Conservation (phyloP, 495 filamentous ascomycete genomes). For the Pyrenula massariospora region DNA sequence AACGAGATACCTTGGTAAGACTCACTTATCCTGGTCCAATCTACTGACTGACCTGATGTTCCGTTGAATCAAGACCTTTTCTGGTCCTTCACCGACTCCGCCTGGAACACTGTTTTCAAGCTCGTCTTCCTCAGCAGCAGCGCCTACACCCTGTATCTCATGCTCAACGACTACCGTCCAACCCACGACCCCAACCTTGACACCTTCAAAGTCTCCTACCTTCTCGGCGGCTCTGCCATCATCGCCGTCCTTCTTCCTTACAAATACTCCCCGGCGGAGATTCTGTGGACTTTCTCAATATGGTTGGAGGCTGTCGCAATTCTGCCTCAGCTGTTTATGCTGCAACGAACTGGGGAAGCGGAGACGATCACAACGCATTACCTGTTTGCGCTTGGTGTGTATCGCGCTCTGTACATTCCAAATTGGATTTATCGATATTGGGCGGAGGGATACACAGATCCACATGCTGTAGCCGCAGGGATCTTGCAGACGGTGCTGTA, state of each 20-base stretch:
- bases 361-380: conserved; percentile 98
- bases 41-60: neutral
- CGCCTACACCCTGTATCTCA: conserved; percentile 88
- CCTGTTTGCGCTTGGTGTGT: conserved; percentile 85
- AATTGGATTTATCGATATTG: conserved; percentile 94
- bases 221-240: conserved; percentile 66
- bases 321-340: conserved; percentile 92
- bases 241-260: conserved; percentile 78
- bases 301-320: conserved; percentile 97
- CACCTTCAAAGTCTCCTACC: conserved; percentile 91
- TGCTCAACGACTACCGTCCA: conserved; percentile 91
- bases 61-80: conserved; percentile 55
- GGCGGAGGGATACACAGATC: conserved; percentile 62
- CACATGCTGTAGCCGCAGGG: conserved; percentile 74
- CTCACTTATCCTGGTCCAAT: neutral
- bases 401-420: conserved; percentile 90
- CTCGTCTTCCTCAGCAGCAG: conserved; percentile 86
- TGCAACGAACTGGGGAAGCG: conserved; percentile 92
- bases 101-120: conserved; percentile 92
- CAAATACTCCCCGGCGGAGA: conserved; percentile 60
- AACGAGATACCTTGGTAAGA: conserved; percentile 76
- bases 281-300: conserved; percentile 93
- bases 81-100: conserved; percentile 65
- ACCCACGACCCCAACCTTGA: conserved; percentile 92
- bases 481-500: conserved; percentile 90